Conservation (phyloP, 352 stramenopile genomes). For the Phytophthora sp. region DNA sequence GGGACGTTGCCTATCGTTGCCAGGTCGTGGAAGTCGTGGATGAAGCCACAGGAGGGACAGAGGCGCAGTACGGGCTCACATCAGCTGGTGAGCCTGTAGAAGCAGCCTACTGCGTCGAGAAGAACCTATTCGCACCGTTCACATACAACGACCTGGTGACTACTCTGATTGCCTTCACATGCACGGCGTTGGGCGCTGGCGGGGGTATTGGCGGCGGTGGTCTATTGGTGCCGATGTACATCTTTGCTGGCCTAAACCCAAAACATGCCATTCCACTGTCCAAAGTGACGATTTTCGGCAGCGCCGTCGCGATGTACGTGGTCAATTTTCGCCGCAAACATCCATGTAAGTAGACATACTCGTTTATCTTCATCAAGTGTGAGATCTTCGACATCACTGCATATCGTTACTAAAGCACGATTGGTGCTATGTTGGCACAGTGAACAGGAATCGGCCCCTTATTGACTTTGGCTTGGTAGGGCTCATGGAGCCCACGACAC, state of each 20-base stretch:
- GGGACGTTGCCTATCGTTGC: conserved; percentile 62
- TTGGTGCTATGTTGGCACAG: conserved; percentile 22
- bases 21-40: conserved; percentile 40
- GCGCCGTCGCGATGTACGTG: conserved; percentile 93
- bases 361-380: neutral
- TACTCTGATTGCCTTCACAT: conserved; percentile 70
- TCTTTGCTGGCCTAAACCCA: conserved; percentile 88
- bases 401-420: no score
- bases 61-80: conserved; percentile 33
- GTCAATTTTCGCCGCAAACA: conserved; percentile 94
- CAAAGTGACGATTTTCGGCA: conserved; percentile 97
- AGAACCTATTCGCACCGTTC: conserved; percentile 78
- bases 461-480: conserved; percentile 98
- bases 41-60: conserved; percentile 32
- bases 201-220: conserved; percentile 93
- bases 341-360: conserved; percentile 55
- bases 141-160: conserved; percentile 63
- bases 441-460: conserved; percentile 88
- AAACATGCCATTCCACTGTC: conserved; percentile 97
- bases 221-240: conserved; percentile 97
- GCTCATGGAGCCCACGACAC: conserved; percentile 95
- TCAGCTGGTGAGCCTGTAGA: conserved; percentile 34
- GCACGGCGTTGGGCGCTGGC: conserved; percentile 87
- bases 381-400: neutral
- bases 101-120: conserved; percentile 78